Evolutionary conservation across 345 rosid genomes (phyloP), one percentile per base, ranked within the genome.

Genomic region (Luvunga scandens): DNA sequence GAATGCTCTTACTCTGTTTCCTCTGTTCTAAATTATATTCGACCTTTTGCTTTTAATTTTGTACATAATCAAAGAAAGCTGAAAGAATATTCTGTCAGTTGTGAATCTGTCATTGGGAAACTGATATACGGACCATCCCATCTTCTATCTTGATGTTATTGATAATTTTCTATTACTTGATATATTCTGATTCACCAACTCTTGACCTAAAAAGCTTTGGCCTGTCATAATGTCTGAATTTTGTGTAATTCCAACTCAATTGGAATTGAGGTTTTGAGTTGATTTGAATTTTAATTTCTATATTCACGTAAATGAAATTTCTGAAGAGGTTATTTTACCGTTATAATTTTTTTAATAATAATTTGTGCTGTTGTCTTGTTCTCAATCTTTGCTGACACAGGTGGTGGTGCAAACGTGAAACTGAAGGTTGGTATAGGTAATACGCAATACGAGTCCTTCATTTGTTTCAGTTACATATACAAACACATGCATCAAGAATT

Each of bases 371-470:
- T 25, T 69, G 22, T 48, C 18, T 7, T 27, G n/a, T 25, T 28
- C 61, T 8, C 19, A 69, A 5, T 7, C 22, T 48, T 48, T 25
- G 7, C 7, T 18, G 73, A 48, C 19, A 12, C 73, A 69, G 73
- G 14, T 6, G 0, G 0, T 13, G 4, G 3, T 5, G 1, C 0
- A 16, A n/a, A 16, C 0, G 0, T 13, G 22, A 14, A 0, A 7
- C 6, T 7, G 24, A 69, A 69, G 31, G 2, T 18, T 48, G 33
- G 0, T 2, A 69, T 69, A 27, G 73, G 73, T 69, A 69, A 69
- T 69, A 13, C 18, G 0, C 50, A 12, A 45, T 45, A 24, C 4
- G 16, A 16, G 9, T 69, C 21, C 19, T n/a, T 1, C 10, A 12
- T 28, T 69, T 27, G 34, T 45, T 45, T 69, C 18, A 6, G 31